Evolutionary conservation across 306 rosid species (phyloP), one percentile per base, ranked within the genome.

Genomic region (Acacia confusa): DNA sequence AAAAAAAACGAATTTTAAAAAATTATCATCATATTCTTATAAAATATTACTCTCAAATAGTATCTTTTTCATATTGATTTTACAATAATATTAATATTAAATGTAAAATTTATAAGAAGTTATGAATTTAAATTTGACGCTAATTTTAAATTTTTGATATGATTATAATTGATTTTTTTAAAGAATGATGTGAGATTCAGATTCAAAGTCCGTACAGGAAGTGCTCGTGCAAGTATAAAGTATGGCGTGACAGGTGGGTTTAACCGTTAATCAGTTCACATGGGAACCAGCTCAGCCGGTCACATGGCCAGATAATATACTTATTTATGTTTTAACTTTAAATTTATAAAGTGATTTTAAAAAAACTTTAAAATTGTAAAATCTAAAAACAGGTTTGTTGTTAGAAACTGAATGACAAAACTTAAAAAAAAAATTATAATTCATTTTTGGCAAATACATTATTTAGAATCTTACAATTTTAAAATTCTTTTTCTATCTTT

Each of bases 211-310:
- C 17, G 44, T 65, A 32, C 24, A 16, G 41, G 64, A 73, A 32
- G 75, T 38, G 80, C 90, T 82, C 87, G 94, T 89, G 95, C 86
- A 66, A 50, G 57, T 50, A 82, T 84, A 81, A 57, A 22, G 2
- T 8, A 58, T 22, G 9, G 24, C 82, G 78, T 63, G 68, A 78
- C 77, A 48, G 73, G n/a, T n/a, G n/a, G n/a, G 74, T 78, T 43
- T 36, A 79, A 74, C 87, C 17, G 78, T 66, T 75, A 78, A 78
- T 84, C 94, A 87, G 89, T 91, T 91, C 85, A 90, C 92, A 84
- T 92, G 95, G 93, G 64, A n/a, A n/a, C 60, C 60, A 53, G 24
- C 60, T 53, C 60, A 17, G 60, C 22, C 58, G 14, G 14, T 57
- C 64, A 57, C 64, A 22, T 57, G 64, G 64, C 64, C 64, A 53